phyloP scores from a whole-genome alignment of 768 basidiomycete species.

The Boletus patriciae region DNA sequence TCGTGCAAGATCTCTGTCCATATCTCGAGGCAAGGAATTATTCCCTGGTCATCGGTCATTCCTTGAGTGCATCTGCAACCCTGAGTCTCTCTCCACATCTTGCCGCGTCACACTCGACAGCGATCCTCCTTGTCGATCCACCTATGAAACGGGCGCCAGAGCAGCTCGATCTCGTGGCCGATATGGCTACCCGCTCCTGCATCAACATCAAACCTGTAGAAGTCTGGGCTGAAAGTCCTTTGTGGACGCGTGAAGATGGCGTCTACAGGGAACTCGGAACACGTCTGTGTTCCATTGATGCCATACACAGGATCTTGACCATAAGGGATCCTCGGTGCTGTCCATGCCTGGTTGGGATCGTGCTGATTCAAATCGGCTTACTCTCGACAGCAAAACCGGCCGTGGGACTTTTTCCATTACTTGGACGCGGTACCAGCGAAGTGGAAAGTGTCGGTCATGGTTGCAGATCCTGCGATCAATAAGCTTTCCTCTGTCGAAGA shows the following conservation, averaged over 20 bases:
- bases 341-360: too few species aligned
- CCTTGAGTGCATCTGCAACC: constrained; percentile 7
- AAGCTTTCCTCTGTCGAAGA: constrained; percentile 1
- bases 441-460: constrained; percentile 18
- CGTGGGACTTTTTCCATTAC: constrained; percentile 20
- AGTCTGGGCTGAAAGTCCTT: constrained; percentile 5
- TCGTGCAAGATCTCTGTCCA: constrained; percentile 18
- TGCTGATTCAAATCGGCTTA: not conserved
- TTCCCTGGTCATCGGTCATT: constrained; percentile 23
- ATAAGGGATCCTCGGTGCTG: too few species aligned
- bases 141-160: constrained; percentile 3
- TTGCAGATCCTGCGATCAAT: constrained; percentile 18
- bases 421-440: not conserved
- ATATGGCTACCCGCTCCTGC: too few species aligned
- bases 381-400: constrained; percentile 9
- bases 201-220: constrained; percentile 3
- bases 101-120: constrained; percentile 4
- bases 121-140: constrained; percentile 25
- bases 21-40: constrained; percentile 16
- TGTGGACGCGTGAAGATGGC: constrained; percentile 14
- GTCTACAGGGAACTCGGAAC: constrained; percentile 10
- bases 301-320: too few species aligned
- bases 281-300: constrained; percentile 12
- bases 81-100: constrained; percentile 12
- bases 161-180: too few species aligned